Conservation (phyloP, 495 filamentous ascomycete genomes). For the Aspergillus panamensis region DNA sequence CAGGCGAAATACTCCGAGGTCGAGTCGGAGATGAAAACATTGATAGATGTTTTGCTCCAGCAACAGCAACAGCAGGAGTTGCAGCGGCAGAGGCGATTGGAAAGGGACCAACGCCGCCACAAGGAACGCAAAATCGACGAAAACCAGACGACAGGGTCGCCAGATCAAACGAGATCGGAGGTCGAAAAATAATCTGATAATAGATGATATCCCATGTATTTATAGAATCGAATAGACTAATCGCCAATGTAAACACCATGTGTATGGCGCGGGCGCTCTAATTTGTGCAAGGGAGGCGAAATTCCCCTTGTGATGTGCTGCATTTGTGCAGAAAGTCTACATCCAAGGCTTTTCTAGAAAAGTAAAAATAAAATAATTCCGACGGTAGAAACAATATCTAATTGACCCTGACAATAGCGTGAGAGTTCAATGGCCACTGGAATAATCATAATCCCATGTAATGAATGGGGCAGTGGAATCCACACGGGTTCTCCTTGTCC, state of each 20-base stretch:
- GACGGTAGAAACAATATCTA: no score
- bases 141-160: not conserved
- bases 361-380: no score
- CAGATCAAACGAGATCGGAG: not conserved
- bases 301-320: not conserved
- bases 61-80: not conserved
- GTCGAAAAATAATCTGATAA: not conserved
- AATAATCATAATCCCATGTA: slow-evolving; percentile 2
- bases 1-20: slow-evolving; percentile 21
- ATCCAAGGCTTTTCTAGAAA: no score
- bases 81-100: not conserved
- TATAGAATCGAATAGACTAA: slow-evolving; percentile 4
- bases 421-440: not conserved
- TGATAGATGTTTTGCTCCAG: slow-evolving; percentile 16
- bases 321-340: no score
- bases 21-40: slow-evolving; percentile 26
- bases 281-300: not conserved
- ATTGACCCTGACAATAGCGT: no score
- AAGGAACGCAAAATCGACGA: not conserved
- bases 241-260: not conserved
- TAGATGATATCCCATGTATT: slow-evolving; percentile 15
- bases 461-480: slow-evolving; percentile 1
- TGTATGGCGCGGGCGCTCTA: not conserved
- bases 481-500: slow-evolving; percentile 21
- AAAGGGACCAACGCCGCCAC: not conserved